Evolutionary conservation across 2,329 filamentous ascomycete species (phyloP), one percentile per base, ranked within the genome.

Genomic region (Venturia effusa): DNA sequence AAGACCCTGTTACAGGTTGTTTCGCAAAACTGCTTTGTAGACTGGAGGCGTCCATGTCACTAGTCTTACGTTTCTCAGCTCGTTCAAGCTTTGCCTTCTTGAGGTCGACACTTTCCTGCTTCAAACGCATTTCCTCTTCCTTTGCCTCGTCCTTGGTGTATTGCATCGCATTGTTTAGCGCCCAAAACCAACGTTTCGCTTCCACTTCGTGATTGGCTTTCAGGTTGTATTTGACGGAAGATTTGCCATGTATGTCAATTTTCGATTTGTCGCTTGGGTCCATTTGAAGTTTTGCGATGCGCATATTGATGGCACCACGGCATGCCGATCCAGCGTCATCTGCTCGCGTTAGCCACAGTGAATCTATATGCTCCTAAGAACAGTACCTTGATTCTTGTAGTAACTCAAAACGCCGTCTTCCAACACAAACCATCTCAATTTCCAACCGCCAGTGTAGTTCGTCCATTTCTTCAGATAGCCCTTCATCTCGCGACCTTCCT

Each of bases 381-480:
- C 65, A 72, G 63, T 73, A 83, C 82, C 82, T 77, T 99, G 94
- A 74, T 97, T 91, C 77, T 99, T 99, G 80, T 97, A 99, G 78
- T 99, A 99, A 76, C 94, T 97, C 68, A 99, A 77, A 15, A 99
- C 93, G 15, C 94, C 94, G 73, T 99, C 94, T 73, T 99, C 94
- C 10, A 99, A 84, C 17, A 97, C 94, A 73, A 99, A 99, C 92
- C 93, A 99, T 66, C 94, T 84, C 67, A 99, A 76, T 77, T 99
- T 96, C 78, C 97, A 99, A 10, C 94, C 94, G 72, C 90, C 92
- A 27, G 93, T 92, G 74, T 99, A 99, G 74, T 99, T 99, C 59
- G 94, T 99, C 94, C 94, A 99, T 75, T 99, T 99, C 78, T 97
- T 97, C 64, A 99, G 80, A 74, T 97, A 99, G 7, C 94, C 94